These are phyloP conservation scores for Russula olivacea DNA, from an alignment of 768 basidiomycete species.

Conservation along the genomic window DNA sequence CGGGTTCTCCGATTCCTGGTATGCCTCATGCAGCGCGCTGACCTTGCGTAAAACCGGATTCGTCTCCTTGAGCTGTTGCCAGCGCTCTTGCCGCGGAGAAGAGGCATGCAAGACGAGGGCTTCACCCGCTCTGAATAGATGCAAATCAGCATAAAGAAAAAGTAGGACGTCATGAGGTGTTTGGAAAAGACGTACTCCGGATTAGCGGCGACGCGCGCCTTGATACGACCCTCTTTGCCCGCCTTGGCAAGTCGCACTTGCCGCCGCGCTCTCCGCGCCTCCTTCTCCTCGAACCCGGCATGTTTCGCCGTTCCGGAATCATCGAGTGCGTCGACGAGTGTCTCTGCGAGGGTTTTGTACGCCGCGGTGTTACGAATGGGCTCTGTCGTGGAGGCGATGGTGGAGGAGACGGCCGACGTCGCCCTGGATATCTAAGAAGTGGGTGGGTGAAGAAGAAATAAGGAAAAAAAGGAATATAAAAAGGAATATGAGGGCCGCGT, in stretches of 20 bases:
- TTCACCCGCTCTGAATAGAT: slow-evolving; percentile 63
- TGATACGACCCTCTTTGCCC: slow-evolving; percentile 60
- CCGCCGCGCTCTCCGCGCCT: slow-evolving; percentile 74
- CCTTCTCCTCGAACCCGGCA: slow-evolving; percentile 94
- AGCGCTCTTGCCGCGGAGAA: slow-evolving; percentile 69
- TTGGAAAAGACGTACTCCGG: slow-evolving; percentile 58
- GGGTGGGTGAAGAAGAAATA: neutral
- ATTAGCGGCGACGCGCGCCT: slow-evolving; percentile 58
- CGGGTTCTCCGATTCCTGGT: slow-evolving; percentile 91
- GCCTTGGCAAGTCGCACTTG: slow-evolving; percentile 80
- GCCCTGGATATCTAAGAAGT: slow-evolving; percentile 71
- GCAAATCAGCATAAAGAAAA: neutral
- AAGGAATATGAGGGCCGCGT: neutral
- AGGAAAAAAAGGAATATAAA: too few relatives aligned
- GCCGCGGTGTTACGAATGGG: slow-evolving; percentile 96
- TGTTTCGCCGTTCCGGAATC: slow-evolving; percentile 91
- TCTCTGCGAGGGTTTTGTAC: slow-evolving; percentile 87
- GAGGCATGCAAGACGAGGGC: slow-evolving; percentile 81
- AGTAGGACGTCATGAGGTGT: neutral
- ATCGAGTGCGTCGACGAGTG: slow-evolving; percentile 86
- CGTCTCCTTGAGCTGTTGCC: slow-evolving; percentile 73
- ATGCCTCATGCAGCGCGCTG: slow-evolving; percentile 56
- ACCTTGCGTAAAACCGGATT: slow-evolving; percentile 69
- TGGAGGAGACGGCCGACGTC: slow-evolving; percentile 77
- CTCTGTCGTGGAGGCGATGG: slow-evolving; percentile 85